Base-by-base conservation (phyloP, 805 yeast species). In the Candida verbasci region DNA sequence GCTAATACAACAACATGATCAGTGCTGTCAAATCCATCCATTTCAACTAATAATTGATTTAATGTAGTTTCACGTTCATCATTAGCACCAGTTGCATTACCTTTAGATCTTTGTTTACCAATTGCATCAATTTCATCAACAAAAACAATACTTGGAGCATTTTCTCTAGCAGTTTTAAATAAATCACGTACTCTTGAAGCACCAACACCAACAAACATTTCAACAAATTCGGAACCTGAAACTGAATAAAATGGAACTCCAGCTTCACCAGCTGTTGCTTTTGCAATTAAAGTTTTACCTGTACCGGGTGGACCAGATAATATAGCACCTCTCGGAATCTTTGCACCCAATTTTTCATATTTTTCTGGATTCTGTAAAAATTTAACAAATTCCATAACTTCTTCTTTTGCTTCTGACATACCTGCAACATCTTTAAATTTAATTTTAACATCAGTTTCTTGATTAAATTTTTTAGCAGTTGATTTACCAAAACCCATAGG, bases 81-180 rank as follows among this genome's bases (percentile, higher is more conserved):
- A 54, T 91, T 87, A 17, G 94, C 86, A 38, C 96, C 93, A 36
- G 74, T 68, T 37, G 74, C 72, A 43, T 78, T 77, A 21, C 89
- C 88, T 60, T 80, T 80, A n/a, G 82, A 76, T 55, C 82, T 65
- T 30, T 88, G 87, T 53, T 88, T 87, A 52, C 99, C 99, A 54
- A 93, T 94, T n/a, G 99, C 99, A 70, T 93, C 99, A 45, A 93
- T 93, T 65, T 93, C 99, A 69, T 93, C 99, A 34, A 93, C 89
- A 50, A 93, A 94, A n/a, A 93, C 79, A 52, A 93, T 93, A 24
- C 95, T 74, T 11, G 99, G 99, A 0, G 98, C 96, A 60, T 82
- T 79, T 56, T 86, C 86, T 52, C 97, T 76, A 1, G 98, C 98
- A 20, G 86, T 84, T 45, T 82, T 76, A 67, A 93, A 93, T 50